Evolutionary conservation across 2,329 filamentous ascomycete species (phyloP).

Genomic region (Chaetomium sp.): DNA sequence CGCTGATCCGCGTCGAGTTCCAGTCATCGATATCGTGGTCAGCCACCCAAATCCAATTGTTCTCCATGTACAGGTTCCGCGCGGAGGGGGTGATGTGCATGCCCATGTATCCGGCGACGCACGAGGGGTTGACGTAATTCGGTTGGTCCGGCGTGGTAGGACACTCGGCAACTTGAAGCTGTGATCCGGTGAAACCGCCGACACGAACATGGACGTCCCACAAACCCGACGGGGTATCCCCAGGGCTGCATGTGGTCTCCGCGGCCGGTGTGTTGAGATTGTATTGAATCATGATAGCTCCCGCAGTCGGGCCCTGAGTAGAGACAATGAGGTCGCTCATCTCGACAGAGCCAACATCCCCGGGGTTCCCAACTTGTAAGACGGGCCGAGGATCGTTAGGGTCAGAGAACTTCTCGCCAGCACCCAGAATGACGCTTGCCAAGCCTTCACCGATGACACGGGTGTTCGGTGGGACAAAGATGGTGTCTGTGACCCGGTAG

Average conservation of each 20-base stretch:
- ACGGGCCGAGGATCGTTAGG: conserved; percentile 56
- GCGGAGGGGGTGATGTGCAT: conserved; percentile 37
- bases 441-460: conserved; percentile 55
- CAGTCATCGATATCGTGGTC: conserved; percentile 46
- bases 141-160: conserved; percentile 41
- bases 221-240: conserved; percentile 42
- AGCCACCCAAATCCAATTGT: conserved; percentile 45
- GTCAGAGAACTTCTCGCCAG: conserved; percentile 50
- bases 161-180: conserved; percentile 62
- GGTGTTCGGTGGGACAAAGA: conserved; percentile 40
- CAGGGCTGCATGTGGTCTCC: conserved; percentile 11
- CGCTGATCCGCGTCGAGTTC: conserved; percentile 38
- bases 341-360: conserved; percentile 60
- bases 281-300: conserved; percentile 66
- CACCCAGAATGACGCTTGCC: conserved; percentile 45
- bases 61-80: conserved; percentile 39
- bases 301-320: conserved; percentile 59
- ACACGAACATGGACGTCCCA: conserved; percentile 75
- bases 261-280: conserved; percentile 50
- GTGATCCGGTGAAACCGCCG: conserved; percentile 62
- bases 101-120: conserved; percentile 34
- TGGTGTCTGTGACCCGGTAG: conserved; percentile 54
- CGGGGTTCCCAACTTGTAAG: conserved; percentile 52
- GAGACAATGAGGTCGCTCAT: conserved; percentile 66
- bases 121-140: conserved; percentile 26